Evolutionary conservation across 306 rosid genomes (phyloP), one percentile per base, ranked within the genome.

Genomic region (Rosa persica): DNA sequence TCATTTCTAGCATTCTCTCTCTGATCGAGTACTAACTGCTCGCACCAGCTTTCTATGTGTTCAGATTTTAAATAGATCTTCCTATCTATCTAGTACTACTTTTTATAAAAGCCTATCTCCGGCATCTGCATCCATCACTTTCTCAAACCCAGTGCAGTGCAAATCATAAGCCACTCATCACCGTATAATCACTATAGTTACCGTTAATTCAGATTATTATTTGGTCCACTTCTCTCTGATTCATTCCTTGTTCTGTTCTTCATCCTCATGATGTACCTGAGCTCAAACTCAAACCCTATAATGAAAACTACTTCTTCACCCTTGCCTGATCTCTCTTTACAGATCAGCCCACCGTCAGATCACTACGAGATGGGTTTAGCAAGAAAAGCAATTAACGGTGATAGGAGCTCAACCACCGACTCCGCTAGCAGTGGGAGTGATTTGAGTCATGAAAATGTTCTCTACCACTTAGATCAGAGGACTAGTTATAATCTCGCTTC

Each of bases 151-250:
- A 73, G 73, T 17, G 68, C 70, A 66, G 70, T 85, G 86, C 90
- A 86, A 89, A 88, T 92, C 93, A 95, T 91, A 74, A 88, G 81
- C 69, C 90, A 90, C 96, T 91, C 96, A 93, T 91, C 78, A 87
- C 78, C 78, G 7, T 87, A 69, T 84, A 90, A 85, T 87, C 92
- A 88, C 87, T 13, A 25, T 3, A 9, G 36, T 58, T 20, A 36
- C 6, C 13, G n/a, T 23, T 44, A 11, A 20, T 71, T 47, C 61
- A 48, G 7, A 25, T 5, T 72, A 19, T 36, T 48, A 48, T 47
- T 48, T 72, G 52, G 6, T 58, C 20, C 47, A 47, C 36, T 72
- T 34, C 76, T 5, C 43, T 38, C 75, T 8, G 57, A 51, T 51
- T 51, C 7, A 17, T 51, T 17, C 22, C 57, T 30, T 51, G 15